Conservation (phyloP, 441 rosid genomes). For the Omphalea diandra region DNA sequence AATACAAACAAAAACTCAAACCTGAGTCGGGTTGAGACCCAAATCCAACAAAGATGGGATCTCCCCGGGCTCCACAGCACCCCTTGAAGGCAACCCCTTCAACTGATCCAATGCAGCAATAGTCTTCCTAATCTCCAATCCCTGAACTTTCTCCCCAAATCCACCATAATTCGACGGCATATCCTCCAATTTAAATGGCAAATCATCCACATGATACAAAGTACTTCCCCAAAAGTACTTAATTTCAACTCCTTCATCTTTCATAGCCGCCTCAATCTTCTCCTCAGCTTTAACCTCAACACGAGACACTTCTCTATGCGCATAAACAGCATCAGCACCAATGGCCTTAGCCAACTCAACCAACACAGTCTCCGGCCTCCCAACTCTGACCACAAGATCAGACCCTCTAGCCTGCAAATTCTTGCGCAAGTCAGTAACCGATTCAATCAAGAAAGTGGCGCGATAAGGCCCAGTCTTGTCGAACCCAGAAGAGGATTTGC, state of each 20-base stretch:
- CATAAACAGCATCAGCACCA: conserved; percentile 89
- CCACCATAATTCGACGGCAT: conserved; percentile 80
- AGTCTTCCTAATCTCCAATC: conserved; percentile 77
- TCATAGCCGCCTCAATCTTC: conserved; percentile 75
- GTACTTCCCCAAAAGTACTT: conserved; percentile 97
- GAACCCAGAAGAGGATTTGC: conserved; percentile 86
- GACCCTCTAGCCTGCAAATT: conserved; percentile 83
- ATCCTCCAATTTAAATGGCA: conserved; percentile 80
- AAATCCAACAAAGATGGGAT: conserved; percentile 85
- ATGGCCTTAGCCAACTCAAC: conserved; percentile 74
- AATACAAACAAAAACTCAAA: conserved; percentile 22
- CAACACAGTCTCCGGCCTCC: conserved; percentile 76
- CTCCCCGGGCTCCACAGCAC: conserved; percentile 89
- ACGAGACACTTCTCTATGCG: conserved; percentile 83
- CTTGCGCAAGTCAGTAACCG: conserved; percentile 83
- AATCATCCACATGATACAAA: conserved; percentile 83
- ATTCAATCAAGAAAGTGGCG: conserved; percentile 73
- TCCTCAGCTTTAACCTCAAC: conserved; percentile 84
- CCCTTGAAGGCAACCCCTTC: conserved; percentile 78
- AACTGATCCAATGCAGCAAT: conserved; percentile 76
- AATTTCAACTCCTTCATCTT: conserved; percentile 84
- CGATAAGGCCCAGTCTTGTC: conserved; percentile 87
- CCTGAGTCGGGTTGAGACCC: conserved; percentile 73
- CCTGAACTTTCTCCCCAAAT: conserved; percentile 68
- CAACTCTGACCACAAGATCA: conserved; percentile 81